Percentiles rank a stretch among this genome's conserved stretches.
phyloP scores from a whole-genome alignment of 1,139 yeast genomes.

The Wickerhamomyces sp. region DNA sequence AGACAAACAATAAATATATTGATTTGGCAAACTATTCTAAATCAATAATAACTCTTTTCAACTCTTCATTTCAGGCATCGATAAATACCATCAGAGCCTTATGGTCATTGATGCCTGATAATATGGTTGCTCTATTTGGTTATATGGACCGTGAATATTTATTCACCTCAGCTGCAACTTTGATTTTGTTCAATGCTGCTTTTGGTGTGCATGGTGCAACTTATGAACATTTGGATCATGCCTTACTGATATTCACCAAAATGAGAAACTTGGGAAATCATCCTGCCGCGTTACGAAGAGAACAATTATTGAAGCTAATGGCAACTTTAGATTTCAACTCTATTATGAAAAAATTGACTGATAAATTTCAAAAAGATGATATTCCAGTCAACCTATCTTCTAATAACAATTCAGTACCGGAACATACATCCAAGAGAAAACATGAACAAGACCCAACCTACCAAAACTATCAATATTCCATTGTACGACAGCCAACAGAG shows the following conservation, averaged over 20 bases:
- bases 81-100: slow-evolving; percentile 71
- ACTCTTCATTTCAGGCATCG: slow-evolving; percentile 82
- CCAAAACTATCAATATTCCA: slow-evolving; percentile 1
- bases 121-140: slow-evolving; percentile 80
- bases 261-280: slow-evolving; percentile 76
- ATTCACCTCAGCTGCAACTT: slow-evolving; percentile 76
- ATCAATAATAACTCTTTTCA: slow-evolving; percentile 61
- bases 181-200: slow-evolving; percentile 71
- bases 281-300: slow-evolving; percentile 72
- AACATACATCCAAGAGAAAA: background rate
- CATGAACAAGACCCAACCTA: slow-evolving; percentile 2
- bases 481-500: slow-evolving; percentile 7
- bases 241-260: slow-evolving; percentile 61
- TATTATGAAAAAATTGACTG: slow-evolving; percentile 51
- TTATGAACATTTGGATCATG: slow-evolving; percentile 67
- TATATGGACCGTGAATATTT: slow-evolving; percentile 87
- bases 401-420: background rate
- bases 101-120: slow-evolving; percentile 69
- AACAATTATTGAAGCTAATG: slow-evolving; percentile 63
- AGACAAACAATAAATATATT: slow-evolving; percentile 49
- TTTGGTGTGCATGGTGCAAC: slow-evolving; percentile 83
- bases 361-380: slow-evolving; percentile 51
- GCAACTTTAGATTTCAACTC: slow-evolving; percentile 66
- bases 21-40: slow-evolving; percentile 67
- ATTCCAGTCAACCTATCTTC: background rate